Evolutionary conservation across 345 rosid genomes (phyloP).

Genomic region (Citrus trifoliata): DNA sequence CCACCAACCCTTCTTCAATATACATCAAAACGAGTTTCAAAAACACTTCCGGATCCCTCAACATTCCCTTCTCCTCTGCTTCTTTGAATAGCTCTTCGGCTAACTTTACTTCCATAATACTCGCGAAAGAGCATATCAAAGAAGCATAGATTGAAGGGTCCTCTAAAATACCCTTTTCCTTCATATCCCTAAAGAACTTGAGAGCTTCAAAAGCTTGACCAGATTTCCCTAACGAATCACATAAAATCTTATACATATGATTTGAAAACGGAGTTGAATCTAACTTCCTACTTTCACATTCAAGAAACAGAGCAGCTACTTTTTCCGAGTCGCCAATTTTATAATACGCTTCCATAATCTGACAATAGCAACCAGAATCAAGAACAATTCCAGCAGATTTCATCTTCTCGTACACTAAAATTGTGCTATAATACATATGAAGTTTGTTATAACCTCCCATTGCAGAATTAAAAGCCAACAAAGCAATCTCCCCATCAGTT

Average conservation of each 20-base stretch:
- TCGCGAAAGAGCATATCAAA: slow-evolving; percentile 54
- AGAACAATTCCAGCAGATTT: slow-evolving; percentile 37
- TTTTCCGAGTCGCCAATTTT: slow-evolving; percentile 42
- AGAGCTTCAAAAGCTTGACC: slow-evolving; percentile 70
- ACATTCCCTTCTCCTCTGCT: slow-evolving; percentile 46
- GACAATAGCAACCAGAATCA: slow-evolving; percentile 55
- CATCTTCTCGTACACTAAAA: slow-evolving; percentile 45
- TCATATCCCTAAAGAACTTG: slow-evolving; percentile 51
- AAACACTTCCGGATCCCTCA: slow-evolving; percentile 71
- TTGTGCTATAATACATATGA: slow-evolving; percentile 74
- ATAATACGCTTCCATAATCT: slow-evolving; percentile 64
- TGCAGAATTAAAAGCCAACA: slow-evolving; percentile 56
- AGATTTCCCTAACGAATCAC: slow-evolving; percentile 56
- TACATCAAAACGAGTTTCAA: slow-evolving; percentile 72
- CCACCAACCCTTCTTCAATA: slow-evolving; percentile 52
- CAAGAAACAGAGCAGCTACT: slow-evolving; percentile 59
- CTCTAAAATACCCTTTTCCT: slow-evolving; percentile 38
- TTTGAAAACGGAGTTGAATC: slow-evolving; percentile 29
- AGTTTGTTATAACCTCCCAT: slow-evolving; percentile 77
- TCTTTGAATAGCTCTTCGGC: slow-evolving; percentile 61
- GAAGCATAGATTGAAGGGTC: slow-evolving; percentile 51
- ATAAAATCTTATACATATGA: slow-evolving; percentile 39
- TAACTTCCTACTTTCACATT: slow-evolving; percentile 39
- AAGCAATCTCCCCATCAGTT: slow-evolving; percentile 32
- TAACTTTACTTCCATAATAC: slow-evolving; percentile 26